These are phyloP conservation scores for Schizopora paradoxa DNA, from an alignment of 1,284 basidiomycete species.

Conservation along the genomic window DNA sequence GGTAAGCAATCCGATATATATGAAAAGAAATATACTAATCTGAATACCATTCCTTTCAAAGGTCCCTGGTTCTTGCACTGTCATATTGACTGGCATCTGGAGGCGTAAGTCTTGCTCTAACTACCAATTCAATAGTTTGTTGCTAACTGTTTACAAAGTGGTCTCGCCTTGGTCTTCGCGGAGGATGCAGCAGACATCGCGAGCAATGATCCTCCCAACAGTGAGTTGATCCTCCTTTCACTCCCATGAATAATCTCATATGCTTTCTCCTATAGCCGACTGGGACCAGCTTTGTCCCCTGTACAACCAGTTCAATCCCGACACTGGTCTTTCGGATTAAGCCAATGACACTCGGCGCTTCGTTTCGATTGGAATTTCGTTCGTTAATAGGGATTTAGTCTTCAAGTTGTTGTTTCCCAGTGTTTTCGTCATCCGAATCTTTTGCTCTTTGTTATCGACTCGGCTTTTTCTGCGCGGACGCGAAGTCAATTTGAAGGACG, in stretches of 20 bases:
- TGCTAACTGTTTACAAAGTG: too few relatives aligned
- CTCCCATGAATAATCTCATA: neutral
- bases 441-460: too few relatives aligned
- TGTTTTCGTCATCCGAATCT: too few relatives aligned
- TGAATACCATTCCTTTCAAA: too few relatives aligned
- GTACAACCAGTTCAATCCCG: slow-evolving; percentile 12
- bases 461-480: too few relatives aligned
- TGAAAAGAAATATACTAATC: too few relatives aligned
- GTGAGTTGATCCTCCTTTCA: slow-evolving; percentile 5
- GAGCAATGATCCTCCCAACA: slow-evolving; percentile 6
- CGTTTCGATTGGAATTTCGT: too few relatives aligned
- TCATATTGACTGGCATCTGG: slow-evolving; percentile 14
- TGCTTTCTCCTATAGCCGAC: neutral
- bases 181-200: slow-evolving; percentile 10
- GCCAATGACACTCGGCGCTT: too few relatives aligned
- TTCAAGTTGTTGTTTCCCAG: too few relatives aligned
- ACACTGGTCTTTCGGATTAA: slow-evolving; percentile 1
- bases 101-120: slow-evolving; percentile 16
- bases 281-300: slow-evolving; percentile 15
- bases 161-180: slow-evolving; percentile 16
- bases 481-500: too few relatives aligned
- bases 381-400: too few relatives aligned
- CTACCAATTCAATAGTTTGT: slow-evolving; percentile 37
- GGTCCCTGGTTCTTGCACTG: slow-evolving; percentile 15
- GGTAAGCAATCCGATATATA: too few relatives aligned